phyloP scores from a whole-genome alignment of 257 asterid genomes.

The Vinca minor region DNA sequence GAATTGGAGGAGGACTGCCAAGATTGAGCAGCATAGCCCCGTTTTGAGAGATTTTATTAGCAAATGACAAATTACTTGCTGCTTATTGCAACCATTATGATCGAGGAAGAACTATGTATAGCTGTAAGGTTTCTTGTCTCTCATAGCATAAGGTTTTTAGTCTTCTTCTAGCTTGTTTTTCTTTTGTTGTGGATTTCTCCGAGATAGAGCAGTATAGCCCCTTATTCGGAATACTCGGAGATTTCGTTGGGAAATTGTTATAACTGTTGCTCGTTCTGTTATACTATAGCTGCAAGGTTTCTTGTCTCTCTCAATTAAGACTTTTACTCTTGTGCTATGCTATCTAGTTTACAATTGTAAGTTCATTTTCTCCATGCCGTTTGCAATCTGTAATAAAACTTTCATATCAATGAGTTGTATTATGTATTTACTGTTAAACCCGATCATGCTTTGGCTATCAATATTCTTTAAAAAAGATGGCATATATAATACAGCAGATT shows the following conservation, averaged over 20 bases:
- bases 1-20: conserved; percentile 66
- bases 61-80: conserved; percentile 10
- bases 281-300: background rate
- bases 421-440: background rate
- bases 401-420: too few relatives aligned
- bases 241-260: conserved; percentile 36
- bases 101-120: background rate
- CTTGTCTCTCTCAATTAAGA: background rate
- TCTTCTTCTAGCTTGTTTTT: too few relatives aligned
- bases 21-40: conserved; percentile 46
- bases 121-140: background rate
- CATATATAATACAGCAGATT: conserved; percentile 56
- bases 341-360: too few relatives aligned
- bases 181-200: conserved; percentile 24
- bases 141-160: background rate
- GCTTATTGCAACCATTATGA: background rate
- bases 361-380: too few relatives aligned
- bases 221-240: conserved; percentile 60
- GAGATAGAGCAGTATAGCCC: conserved; percentile 45
- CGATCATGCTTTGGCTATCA: conserved; percentile 10
- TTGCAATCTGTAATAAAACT: too few relatives aligned
- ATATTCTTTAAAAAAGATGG: conserved; percentile 57
- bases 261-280: background rate
- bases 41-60: conserved; percentile 64
- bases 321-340: background rate